phyloP scores from a whole-genome alignment of 2,329 filamentous ascomycete genomes.

The Phoma sp. region DNA sequence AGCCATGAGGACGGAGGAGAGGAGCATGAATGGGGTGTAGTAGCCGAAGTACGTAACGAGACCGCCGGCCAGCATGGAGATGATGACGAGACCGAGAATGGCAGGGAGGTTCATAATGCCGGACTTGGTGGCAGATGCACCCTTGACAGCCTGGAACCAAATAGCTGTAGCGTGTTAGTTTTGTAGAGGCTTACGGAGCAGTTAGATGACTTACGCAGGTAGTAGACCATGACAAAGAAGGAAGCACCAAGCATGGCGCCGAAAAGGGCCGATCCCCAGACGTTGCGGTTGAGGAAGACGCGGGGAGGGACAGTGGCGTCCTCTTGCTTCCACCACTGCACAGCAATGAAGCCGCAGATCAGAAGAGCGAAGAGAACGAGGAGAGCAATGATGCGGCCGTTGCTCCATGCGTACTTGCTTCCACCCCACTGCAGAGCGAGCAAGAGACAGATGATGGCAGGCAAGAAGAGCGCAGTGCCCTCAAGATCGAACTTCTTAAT shows the following conservation, averaged over 20 bases:
- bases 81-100: conserved; percentile 53
- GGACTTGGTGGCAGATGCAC: conserved; percentile 52
- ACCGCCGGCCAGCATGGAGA: conserved; percentile 50
- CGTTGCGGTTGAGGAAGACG: conserved; percentile 53
- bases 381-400: conserved; percentile 54
- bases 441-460: conserved; percentile 55
- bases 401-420: conserved; percentile 54
- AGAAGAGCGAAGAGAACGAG: conserved; percentile 55
- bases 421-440: conserved; percentile 60
- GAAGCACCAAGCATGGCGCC: conserved; percentile 50
- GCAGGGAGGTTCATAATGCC: conserved; percentile 57
- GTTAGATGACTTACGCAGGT: conserved; percentile 38
- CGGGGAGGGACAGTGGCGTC: conserved; percentile 55
- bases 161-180: conserved; percentile 40
- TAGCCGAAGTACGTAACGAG: conserved; percentile 53
- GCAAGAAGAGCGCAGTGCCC: conserved; percentile 53
- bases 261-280: conserved; percentile 52
- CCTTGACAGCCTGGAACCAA: conserved; percentile 60
- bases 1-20: conserved; percentile 50
- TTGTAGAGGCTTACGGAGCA: not conserved
- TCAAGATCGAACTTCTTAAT: conserved; percentile 55
- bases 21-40: conserved; percentile 58
- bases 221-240: conserved; percentile 55
- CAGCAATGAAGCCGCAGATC: conserved; percentile 48
- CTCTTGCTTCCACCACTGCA: conserved; percentile 53